Conservation (phyloP, 768 basidiomycete genomes). For the Mycena alexandri region DNA sequence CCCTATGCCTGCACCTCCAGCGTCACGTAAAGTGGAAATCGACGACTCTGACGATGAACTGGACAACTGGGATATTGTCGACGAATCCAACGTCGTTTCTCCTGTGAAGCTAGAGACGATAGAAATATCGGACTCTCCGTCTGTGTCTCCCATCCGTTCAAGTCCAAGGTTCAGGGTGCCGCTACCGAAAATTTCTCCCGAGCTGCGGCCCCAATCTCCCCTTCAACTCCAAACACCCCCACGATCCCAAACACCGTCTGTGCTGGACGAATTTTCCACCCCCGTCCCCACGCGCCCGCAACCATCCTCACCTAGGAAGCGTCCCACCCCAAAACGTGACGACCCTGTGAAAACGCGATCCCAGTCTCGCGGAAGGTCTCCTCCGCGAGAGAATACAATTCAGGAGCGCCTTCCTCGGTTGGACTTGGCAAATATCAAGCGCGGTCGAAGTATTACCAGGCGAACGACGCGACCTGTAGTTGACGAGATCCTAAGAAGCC, state of each 20-base stretch:
- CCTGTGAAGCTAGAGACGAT: constrained; percentile 16
- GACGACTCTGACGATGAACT: constrained; percentile 63
- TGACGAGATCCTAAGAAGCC: background rate
- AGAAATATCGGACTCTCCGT: constrained; percentile 23
- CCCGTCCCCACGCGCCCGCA: constrained; percentile 34
- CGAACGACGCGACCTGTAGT: constrained; percentile 5
- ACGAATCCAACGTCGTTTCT: constrained; percentile 30
- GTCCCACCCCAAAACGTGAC: constrained; percentile 7
- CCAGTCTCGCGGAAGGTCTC: constrained; percentile 26
- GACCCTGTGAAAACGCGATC: constrained; percentile 20
- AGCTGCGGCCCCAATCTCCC: constrained; percentile 1
- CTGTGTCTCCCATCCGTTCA: constrained; percentile 1
- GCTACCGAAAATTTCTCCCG: constrained; percentile 8
- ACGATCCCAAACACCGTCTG: constrained; percentile 49
- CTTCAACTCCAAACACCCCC: constrained; percentile 58
- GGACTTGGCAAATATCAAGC: constrained; percentile 20
- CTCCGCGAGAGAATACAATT: background rate
- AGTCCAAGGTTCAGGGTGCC: background rate
- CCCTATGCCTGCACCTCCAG: background rate
- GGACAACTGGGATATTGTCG: constrained; percentile 45
- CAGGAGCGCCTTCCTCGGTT: constrained; percentile 8
- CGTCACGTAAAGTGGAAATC: constrained; percentile 24
- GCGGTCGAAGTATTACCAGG: constrained; percentile 24
- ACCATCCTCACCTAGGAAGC: constrained; percentile 35
- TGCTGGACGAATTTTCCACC: constrained; percentile 36